These are phyloP conservation scores for Otatea glauca DNA, from an alignment of 176 grass and related monocot genomes.

Conservation along the genomic window DNA sequence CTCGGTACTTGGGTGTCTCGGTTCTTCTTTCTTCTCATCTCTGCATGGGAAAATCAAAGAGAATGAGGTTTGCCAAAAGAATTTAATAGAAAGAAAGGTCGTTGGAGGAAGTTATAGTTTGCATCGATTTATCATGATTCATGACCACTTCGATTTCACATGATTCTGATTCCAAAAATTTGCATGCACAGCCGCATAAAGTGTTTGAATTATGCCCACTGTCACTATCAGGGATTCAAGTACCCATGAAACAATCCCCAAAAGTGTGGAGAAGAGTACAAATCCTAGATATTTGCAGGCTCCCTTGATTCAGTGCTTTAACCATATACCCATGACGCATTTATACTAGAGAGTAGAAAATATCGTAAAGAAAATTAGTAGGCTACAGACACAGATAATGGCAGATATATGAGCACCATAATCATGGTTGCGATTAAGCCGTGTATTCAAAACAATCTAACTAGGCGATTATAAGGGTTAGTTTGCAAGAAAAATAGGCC, in stretches of 20 bases:
- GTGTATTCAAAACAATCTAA: not conserved
- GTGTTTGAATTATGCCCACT: not conserved
- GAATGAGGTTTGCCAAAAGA: no score
- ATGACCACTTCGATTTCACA: no score
- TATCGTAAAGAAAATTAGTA: not conserved
- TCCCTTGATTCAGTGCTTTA: not conserved
- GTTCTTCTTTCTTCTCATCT: no score
- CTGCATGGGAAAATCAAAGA: no score
- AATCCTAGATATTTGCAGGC: not conserved
- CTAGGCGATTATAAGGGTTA: not conserved
- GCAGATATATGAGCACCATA: not conserved
- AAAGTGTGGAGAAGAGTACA: not conserved
- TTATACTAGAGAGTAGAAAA: not conserved
- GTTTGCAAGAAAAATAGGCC: not conserved
- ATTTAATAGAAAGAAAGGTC: no score
- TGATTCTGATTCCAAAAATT: conserved; percentile 31
- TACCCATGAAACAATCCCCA: not conserved
- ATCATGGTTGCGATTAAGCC: not conserved
- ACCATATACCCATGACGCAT: not conserved
- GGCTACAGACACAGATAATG: not conserved
- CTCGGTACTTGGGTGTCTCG: no score
- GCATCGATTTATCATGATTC: no score
- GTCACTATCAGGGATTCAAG: not conserved
- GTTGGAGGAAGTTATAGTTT: no score
- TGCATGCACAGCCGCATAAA: not conserved